Evolutionary conservation across 2,329 filamentous ascomycete genomes (phyloP), one percentile per base, ranked within the genome.

Genomic region (Anisogramma anomala): DNA sequence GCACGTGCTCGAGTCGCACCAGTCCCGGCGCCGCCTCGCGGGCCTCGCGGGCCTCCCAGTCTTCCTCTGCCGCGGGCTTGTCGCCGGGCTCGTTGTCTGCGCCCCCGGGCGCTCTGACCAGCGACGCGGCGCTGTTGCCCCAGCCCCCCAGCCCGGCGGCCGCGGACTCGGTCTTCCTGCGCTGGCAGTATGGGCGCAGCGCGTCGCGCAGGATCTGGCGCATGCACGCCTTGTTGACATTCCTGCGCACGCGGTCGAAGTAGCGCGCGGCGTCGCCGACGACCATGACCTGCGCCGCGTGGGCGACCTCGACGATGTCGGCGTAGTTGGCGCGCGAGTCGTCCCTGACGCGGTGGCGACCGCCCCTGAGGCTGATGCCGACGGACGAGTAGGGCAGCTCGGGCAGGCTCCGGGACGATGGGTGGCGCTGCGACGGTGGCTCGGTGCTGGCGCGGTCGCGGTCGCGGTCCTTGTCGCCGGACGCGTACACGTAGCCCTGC

Each of bases 141-240:
- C 45, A 47, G 4, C 45, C 45, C 13, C 32, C 33, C 6, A 40
- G 25, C 17, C 41, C 41, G 10, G 45, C 45, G 11, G 45, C 45
- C 26, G 39, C 41, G 10, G 45, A 47, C n/a, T 47, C 41, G 31
- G 30, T 47, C 34, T 43, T 34, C 41, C 52, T 57, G 5, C 50
- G 48, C 17, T 52, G 50, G 33, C 55, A 55, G 47, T 60, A 60
- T 36, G 58, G 56, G 33, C 57, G 55, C 19, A 60, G 42, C 6
- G 58, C 57, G 28, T 53, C 56, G 27, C 56, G 50, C 25, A 60
- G 49, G 17, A 58, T 55, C 43, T 60, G 57, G 19, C 57, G 56
- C 58, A 60, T 60, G 45, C 53, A 58, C 1, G 58, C 58, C 49
- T 59, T 59, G 50, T 61, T 61, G 50, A 60, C 57, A 31, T 60